Evolutionary conservation across 305 asterid species (phyloP), one percentile per base, ranked within the genome.

Genomic region (Fraxinus platypoda): DNA sequence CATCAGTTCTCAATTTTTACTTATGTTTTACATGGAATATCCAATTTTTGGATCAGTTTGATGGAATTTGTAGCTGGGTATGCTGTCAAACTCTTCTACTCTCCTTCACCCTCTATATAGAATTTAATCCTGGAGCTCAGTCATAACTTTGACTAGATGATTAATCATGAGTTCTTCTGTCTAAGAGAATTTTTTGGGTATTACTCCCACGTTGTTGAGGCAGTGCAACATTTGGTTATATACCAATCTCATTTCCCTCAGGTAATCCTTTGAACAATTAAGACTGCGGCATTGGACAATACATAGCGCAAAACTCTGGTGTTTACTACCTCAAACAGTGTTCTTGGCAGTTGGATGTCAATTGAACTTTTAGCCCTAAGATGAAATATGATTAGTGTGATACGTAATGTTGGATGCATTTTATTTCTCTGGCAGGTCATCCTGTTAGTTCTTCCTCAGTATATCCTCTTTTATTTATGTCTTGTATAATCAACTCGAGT

Each of bases 401-500:
- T 78, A 26, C 52, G 75, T 72, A 23, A 15, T 54, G 31, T 26
- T 17, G n/a, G 38, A 54, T 57, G 26, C 54, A 57, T 37, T 66
- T 0, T 23, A 52, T 2, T 74, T 54, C 41, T 41, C 72, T 81
- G 75, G 49, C 31, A 12, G 68, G 82, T 49, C 34, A 28, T 57
- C 75, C 59, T 82, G 78, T 74, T 78, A 83, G 38, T 77, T 34
- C 17, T 81, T 38, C 62, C 75, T 81, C 54, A 31, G 73, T 38
- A 62, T 46, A 68, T 75, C 76, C 19, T 79, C 66, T 72, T 54
- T 76, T 34, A 66, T 84, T 70, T 70, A 37, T 13, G 66, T 38
- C 72, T 68, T n/a, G 4, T 26, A 41, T 76, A 21, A 75, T 82
- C 62, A 77, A 73, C 81, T 76, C 19, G 78, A 74, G 66, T 87